Percentiles rank a stretch among this genome's conserved stretches.
phyloP scores from a whole-genome alignment of 2,329 filamentous ascomycete genomes.

The Alternaria infectoria region DNA sequence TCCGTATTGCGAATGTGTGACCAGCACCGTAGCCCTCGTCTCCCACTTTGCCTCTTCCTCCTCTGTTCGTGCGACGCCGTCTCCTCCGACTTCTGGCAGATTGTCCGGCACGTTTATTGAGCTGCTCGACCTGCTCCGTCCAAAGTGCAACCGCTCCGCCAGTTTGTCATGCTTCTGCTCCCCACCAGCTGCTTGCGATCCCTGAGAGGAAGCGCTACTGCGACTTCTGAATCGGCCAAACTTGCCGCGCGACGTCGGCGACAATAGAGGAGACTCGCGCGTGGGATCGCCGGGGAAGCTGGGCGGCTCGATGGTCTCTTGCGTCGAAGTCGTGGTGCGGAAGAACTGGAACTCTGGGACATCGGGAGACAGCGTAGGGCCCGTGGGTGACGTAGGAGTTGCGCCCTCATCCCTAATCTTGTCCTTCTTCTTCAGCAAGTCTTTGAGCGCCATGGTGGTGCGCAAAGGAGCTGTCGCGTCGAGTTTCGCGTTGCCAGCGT shows the following conservation, averaged over 20 bases:
- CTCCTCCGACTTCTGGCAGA: conserved; percentile 74
- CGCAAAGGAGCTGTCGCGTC: conserved; percentile 10
- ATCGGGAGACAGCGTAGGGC: conserved; percentile 36
- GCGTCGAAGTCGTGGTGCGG: conserved; percentile 79
- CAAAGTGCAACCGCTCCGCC: conserved; percentile 74
- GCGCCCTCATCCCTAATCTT: conserved; percentile 58
- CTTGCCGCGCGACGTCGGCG: conserved; percentile 34
- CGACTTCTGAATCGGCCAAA: conserved; percentile 42
- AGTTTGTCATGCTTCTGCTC: conserved; percentile 53
- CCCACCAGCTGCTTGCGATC: conserved; percentile 10
- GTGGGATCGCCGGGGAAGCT: conserved; percentile 53
- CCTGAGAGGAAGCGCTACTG: conserved; percentile 39
- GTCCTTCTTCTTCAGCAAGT: conserved; percentile 69
- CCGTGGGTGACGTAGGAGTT: conserved; percentile 24
- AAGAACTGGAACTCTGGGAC: conserved; percentile 77
- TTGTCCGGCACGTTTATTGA: conserved; percentile 79
- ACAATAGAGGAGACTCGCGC: conserved; percentile 37
- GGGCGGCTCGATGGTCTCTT: conserved; percentile 80
- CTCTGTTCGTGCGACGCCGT: conserved; percentile 49
- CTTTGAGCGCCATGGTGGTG: conserved; percentile 63
- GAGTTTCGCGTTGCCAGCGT: conserved; percentile 16
- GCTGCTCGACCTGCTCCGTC: conserved; percentile 59
- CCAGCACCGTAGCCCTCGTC: conserved; percentile 87
- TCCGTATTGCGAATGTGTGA: conserved; percentile 58
- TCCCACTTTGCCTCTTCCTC: conserved; percentile 77